Evolutionary conservation across 164 flowering plant genomes (phyloP).

Genomic region (Magnolia changhungtana): DNA sequence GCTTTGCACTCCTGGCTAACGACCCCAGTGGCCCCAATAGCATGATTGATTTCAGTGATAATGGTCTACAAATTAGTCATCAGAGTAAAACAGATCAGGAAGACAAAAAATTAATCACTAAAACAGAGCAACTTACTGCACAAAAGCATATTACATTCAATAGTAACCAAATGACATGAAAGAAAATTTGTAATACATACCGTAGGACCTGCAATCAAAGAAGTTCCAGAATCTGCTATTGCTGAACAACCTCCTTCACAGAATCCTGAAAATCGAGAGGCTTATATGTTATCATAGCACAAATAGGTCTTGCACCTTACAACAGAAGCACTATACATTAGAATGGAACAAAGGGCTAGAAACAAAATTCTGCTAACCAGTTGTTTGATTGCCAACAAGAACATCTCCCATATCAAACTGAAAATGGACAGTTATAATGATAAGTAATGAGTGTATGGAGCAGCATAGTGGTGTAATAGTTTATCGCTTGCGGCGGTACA

Average conservation of each 20-base stretch:
- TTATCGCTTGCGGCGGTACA: neutral
- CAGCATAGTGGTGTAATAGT: neutral
- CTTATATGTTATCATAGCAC: neutral
- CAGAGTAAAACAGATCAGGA: neutral
- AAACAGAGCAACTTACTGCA: neutral
- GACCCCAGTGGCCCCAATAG: slow-evolving; percentile 86
- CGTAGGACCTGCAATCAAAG: slow-evolving; percentile 84
- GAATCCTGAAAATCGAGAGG: slow-evolving; percentile 44
- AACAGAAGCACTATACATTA: neutral
- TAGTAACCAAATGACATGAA: neutral
- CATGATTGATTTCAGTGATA: slow-evolving; percentile 78
- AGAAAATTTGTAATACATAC: slow-evolving; percentile 35
- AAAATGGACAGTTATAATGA: neutral
- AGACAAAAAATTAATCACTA: neutral
- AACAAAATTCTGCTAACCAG: slow-evolving; percentile 33
- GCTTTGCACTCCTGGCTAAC: slow-evolving; percentile 86
- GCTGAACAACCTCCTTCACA: slow-evolving; percentile 80
- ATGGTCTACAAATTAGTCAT: slow-evolving; percentile 39
- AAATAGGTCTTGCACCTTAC: neutral
- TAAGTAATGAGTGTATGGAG: neutral
- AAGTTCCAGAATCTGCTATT: slow-evolving; percentile 92
- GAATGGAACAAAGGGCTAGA: neutral
- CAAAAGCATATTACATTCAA: neutral
- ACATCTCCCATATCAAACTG: slow-evolving; percentile 97
- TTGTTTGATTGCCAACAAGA: slow-evolving; percentile 57